Percentiles rank a stretch among this genome's conserved stretches.
Evolutionary conservation across 2,329 filamentous ascomycete genomes (phyloP).

Genomic region (Kalmusia sp.): DNA sequence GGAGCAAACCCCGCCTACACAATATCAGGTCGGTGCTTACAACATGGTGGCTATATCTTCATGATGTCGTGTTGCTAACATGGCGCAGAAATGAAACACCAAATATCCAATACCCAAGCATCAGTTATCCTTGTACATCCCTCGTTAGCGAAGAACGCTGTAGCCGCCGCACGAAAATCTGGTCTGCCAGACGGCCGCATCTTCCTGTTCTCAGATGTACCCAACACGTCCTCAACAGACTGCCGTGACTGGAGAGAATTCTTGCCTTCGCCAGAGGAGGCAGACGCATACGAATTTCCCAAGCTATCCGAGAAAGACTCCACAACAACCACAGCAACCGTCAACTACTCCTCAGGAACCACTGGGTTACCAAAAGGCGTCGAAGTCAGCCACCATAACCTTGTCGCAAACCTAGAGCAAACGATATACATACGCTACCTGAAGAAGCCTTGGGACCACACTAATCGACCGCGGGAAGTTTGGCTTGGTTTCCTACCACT

Average conservation of each 20-base stretch:
- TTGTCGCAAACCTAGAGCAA: slow-evolving; percentile 60
- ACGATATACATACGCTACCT: slow-evolving; percentile 55
- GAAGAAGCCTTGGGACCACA: slow-evolving; percentile 48
- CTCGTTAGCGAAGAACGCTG: slow-evolving; percentile 32
- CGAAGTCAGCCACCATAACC: slow-evolving; percentile 57
- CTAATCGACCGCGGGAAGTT: slow-evolving; percentile 53
- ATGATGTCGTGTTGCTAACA: slow-evolving; percentile 19
- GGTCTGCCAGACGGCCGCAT: slow-evolving; percentile 37
- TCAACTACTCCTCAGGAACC: slow-evolving; percentile 61
- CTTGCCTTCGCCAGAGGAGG: slow-evolving; percentile 34
- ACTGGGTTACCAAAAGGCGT: slow-evolving; percentile 62
- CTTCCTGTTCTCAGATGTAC: slow-evolving; percentile 42
- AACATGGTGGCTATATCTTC: neutral
- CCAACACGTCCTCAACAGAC: slow-evolving; percentile 28
- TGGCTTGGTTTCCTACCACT: slow-evolving; percentile 57
- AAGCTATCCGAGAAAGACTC: slow-evolving; percentile 33
- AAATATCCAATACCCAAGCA: slow-evolving; percentile 43
- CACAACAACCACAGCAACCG: slow-evolving; percentile 47
- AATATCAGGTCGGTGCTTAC: slow-evolving; percentile 48
- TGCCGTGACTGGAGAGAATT: slow-evolving; percentile 42
- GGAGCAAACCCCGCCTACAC: slow-evolving; percentile 63
- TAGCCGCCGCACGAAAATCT: slow-evolving; percentile 36
- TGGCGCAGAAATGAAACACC: slow-evolving; percentile 40
- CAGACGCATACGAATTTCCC: slow-evolving; percentile 34
- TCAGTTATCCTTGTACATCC: slow-evolving; percentile 42